phyloP scores from a whole-genome alignment of 352 stramenopile species.

The Phytophthora rubi region DNA sequence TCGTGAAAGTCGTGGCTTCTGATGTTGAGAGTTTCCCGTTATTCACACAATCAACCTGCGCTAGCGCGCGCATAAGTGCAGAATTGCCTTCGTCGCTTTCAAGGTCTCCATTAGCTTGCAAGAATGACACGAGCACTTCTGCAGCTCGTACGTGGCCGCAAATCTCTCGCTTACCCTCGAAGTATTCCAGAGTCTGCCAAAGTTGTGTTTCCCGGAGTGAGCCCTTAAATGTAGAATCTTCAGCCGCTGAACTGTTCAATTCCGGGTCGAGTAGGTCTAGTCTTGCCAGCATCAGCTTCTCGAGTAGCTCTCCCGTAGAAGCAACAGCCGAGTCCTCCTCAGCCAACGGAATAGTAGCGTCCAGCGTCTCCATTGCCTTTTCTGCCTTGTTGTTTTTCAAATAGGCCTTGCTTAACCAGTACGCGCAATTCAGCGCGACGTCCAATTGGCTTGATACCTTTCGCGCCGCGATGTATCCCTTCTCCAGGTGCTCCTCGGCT shows the following conservation, averaged over 20 bases:
- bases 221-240: constrained; percentile 10
- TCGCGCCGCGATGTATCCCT: constrained; percentile 40
- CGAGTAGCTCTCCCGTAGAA: constrained; percentile 45
- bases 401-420: constrained; percentile 62
- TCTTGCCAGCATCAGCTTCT: constrained; percentile 56
- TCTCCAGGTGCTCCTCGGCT: constrained; percentile 51
- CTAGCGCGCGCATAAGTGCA: constrained; percentile 44
- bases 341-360: constrained; percentile 30
- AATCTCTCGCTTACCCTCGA: constrained; percentile 52
- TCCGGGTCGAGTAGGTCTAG: constrained; percentile 52
- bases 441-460: constrained; percentile 37
- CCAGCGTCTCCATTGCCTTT: constrained; percentile 37
- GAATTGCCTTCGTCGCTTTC: not conserved
- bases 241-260: not conserved
- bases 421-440: constrained; percentile 50
- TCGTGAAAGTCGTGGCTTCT: constrained; percentile 40
- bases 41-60: constrained; percentile 46
- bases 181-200: constrained; percentile 52
- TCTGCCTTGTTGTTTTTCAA: constrained; percentile 36
- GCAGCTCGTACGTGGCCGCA: constrained; percentile 52
- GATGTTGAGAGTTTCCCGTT: constrained; percentile 39
- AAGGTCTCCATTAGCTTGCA: constrained; percentile 16
- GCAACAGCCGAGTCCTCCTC: constrained; percentile 27
- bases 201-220: constrained; percentile 39
- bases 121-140: constrained; percentile 36